Evolutionary conservation across 2,329 filamentous ascomycete genomes (phyloP), one percentile per base, ranked within the genome.

Genomic region (Ustilaginoidea virens): DNA sequence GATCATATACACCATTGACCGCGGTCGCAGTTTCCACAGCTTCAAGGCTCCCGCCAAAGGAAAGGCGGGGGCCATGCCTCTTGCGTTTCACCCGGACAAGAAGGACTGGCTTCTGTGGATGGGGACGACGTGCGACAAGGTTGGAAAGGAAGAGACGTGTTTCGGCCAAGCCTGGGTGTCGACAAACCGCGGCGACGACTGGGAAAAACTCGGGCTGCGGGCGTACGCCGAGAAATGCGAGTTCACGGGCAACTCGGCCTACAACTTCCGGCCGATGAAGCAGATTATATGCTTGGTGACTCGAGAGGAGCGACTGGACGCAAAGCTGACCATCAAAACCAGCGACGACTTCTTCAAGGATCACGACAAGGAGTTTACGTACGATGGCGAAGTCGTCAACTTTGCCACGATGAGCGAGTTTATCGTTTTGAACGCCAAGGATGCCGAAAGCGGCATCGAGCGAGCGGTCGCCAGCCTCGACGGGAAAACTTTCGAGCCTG

Each of bases 351-450:
- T 77, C 55, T 92, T 92, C 45, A 56, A 60, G 9, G 66, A 75
- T 29, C 64, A 72, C 36, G 66, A 74, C 41, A 36, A 36, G 4
- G 28, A 41, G 7, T 63, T 69, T 15, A 68, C 86, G 34, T 47
- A 45, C 17, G 44, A 49, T 2, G n/a, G 33, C n/a, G 29, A 34
- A 17, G 79, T 93, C 23, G 72, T 78, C 41, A 77, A 79, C 40
- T 96, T 92, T 52, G 87, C 85, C 2, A 92, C 80, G 5, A 96
- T 94, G 87, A 77, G 80, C 22, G 90, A 98, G 49, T 98, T 93
- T 51, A 90, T 98, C 44, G 72, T 98, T 22, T 78, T 93, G 28
- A 86, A 86, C 2, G 75, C 77, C 5, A 66, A 77, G 34, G 72
- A 85, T 33, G 60, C 73, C 18, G 72, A 80, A 21, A 61, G 70